Conservation (phyloP, 164 flowering plant genomes). For the Magnolia sinica region DNA sequence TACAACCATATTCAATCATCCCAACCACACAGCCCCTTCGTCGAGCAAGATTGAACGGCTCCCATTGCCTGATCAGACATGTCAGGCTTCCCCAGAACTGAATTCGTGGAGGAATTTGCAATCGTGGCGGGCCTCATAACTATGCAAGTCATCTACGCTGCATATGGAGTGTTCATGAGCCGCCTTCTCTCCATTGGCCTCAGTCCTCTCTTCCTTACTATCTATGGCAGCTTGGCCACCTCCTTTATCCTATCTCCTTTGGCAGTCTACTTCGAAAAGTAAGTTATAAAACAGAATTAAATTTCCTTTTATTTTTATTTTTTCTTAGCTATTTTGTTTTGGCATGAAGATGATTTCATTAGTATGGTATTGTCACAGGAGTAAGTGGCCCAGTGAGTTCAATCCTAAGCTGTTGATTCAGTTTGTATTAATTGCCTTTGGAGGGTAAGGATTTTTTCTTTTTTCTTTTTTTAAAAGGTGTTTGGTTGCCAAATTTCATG, state of each 20-base stretch:
- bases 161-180: conserved; percentile 16
- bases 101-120: conserved; percentile 12
- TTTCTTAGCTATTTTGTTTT: background rate
- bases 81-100: background rate
- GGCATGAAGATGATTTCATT: background rate
- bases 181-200: conserved; percentile 24
- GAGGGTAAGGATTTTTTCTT: conserved; percentile 46
- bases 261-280: conserved; percentile 30
- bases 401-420: conserved; percentile 43
- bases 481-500: background rate
- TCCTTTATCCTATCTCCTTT: conserved; percentile 23
- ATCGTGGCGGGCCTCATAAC: conserved; percentile 13
- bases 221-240: conserved; percentile 21
- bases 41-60: background rate
- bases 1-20: background rate
- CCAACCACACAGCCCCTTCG: background rate
- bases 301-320: background rate
- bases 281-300: background rate
- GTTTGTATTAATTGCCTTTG: conserved; percentile 52
- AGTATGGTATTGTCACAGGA: conserved; percentile 35
- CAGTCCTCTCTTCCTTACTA: conserved; percentile 20
- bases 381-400: conserved; percentile 55
- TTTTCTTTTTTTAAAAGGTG: background rate
- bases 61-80: background rate
- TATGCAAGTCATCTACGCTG: conserved; percentile 17